Evolutionary conservation across 1,139 yeast genomes (phyloP), one percentile per base, ranked within the genome.

Genomic region (Yarrowia galli): DNA sequence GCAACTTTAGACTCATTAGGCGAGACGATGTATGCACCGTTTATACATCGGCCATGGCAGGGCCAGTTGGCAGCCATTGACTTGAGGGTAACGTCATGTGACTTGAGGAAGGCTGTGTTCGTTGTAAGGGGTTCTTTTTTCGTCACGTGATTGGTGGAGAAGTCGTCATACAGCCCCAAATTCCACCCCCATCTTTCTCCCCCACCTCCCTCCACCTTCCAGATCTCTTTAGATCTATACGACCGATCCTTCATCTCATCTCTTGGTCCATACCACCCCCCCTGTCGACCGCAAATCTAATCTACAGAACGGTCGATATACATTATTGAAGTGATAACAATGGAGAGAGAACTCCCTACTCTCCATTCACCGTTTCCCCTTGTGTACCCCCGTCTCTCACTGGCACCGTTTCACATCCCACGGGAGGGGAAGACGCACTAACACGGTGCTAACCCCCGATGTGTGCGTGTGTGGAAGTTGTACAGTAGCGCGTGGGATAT

Each of bases 261-360:
- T 54, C 45, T 3, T 8, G 20, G 12, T 40, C 22, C 36, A 40
- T 23, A 54, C 46, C 45, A 54, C 45, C 60, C 61, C n/a, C 61
- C 61, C 61, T 54, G 61, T 54, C 61, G 46, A 40, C 36, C 46
- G 5, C 61, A 18, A 54, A 54, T 54, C 61, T 54, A 54, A 54
- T 54, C 61, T 54, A 23, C 45, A 18, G 32, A 3, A 28, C 32
- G 32, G 32, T 15, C 2, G 8, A 20, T 16, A 9, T 23, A 54
- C 61, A 54, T 38, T 36, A 18, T 43, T 43, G 60, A 45, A 36
- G 60, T 23, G 10, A 8, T 32, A 9, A 51, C 58, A 35, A 51
- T 51, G 58, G 20, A 40, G 8, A 25, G 35, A n/a, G n/a, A n/a
- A n/a, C n/a, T n/a, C n/a, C n/a, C n/a, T n/a, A n/a, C n/a, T n/a